Percentiles rank a stretch among this genome's conserved stretches.
phyloP scores from a whole-genome alignment of 495 filamentous ascomycete species.

The Talaromyces proteolyticus region DNA sequence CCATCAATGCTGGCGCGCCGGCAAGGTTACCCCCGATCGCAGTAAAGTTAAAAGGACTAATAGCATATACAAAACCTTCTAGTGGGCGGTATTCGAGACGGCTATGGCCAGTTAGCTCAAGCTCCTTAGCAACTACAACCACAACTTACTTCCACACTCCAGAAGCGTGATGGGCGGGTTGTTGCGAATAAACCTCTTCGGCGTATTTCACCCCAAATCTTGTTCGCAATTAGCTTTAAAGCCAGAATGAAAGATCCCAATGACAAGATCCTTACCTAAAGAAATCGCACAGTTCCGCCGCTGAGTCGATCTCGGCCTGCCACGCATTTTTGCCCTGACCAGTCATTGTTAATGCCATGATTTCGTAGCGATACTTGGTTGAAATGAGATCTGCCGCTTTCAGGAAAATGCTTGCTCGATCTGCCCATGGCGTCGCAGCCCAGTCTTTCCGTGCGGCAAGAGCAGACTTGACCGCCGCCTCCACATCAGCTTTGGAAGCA shows the following conservation, averaged over 20 bases:
- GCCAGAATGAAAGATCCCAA: too few relatives aligned
- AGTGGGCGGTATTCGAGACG: slow-evolving; percentile 75
- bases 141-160: slow-evolving; percentile 70
- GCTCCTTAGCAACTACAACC: background rate
- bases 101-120: too few relatives aligned
- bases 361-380: slow-evolving; percentile 85
- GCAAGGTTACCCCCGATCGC: slow-evolving; percentile 80
- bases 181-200: slow-evolving; percentile 79
- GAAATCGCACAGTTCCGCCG: slow-evolving; percentile 89
- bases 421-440: slow-evolving; percentile 78
- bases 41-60: slow-evolving; percentile 87
- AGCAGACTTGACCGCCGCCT: slow-evolving; percentile 69
- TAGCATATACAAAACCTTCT: slow-evolving; percentile 82
- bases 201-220: slow-evolving; percentile 83
- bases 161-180: slow-evolving; percentile 69
- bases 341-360: slow-evolving; percentile 91
- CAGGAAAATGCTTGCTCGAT: slow-evolving; percentile 86
- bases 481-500: slow-evolving; percentile 66
- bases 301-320: slow-evolving; percentile 96
- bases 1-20: slow-evolving; percentile 69
- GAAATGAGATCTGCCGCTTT: slow-evolving; percentile 88
- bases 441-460: slow-evolving; percentile 75
- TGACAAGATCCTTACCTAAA: slow-evolving; percentile 52
- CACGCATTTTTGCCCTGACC: slow-evolving; percentile 96
- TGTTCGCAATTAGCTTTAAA: too few relatives aligned